Base-by-base conservation (phyloP, 805 yeast species). In the Candida maesae region DNA sequence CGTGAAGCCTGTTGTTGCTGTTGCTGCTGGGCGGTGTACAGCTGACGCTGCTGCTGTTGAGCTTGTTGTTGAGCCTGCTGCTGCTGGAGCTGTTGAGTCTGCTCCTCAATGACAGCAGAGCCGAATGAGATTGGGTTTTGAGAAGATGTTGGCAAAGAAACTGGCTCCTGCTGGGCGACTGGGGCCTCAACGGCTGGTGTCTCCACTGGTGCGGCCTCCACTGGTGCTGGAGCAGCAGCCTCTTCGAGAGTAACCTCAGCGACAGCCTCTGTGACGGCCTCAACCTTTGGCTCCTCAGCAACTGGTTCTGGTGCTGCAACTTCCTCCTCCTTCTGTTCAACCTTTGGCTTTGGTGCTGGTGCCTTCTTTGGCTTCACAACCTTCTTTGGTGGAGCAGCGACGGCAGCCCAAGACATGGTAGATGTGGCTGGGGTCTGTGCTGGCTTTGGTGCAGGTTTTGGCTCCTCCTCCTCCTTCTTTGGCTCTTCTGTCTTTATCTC, bases 381-480 rank as follows among this genome's bases (percentile, higher is more conserved):
- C 45, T 47, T 50, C 38, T 51, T 52, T 38, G 59, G 63, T 52
- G 87, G 81, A 41, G 77, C 65, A 38, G 81, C 81, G 52, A 82
- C 76, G 14, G 89, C 76, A 23, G 88, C 87, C 85, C 88, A 81
- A 5, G 87, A 70, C 55, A 70, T 67, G 34, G 55, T 47, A 9
- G 60, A 49, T 5, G 59, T 45, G 14, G 63, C 55, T 33, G 63
- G 59, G 6, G 51, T 50, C 14, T 44, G 42, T 16, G 38, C 47
- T 35, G 52, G 41, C 33, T 48, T 51, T 32, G 49, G 43, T 21
- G 47, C 42, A 17, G 30, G 31, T 44, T 44, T 39, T 35, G 59
- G 35, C 35, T 36, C 51, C 41, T 21, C 35, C 32, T 35, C 29
- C 20, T 36, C 23, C 39, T 20, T 38, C 39, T 20, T 38, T 27